phyloP scores from a whole-genome alignment of 2,329 filamentous ascomycete genomes.

The Sporothrix schenckii region DNA sequence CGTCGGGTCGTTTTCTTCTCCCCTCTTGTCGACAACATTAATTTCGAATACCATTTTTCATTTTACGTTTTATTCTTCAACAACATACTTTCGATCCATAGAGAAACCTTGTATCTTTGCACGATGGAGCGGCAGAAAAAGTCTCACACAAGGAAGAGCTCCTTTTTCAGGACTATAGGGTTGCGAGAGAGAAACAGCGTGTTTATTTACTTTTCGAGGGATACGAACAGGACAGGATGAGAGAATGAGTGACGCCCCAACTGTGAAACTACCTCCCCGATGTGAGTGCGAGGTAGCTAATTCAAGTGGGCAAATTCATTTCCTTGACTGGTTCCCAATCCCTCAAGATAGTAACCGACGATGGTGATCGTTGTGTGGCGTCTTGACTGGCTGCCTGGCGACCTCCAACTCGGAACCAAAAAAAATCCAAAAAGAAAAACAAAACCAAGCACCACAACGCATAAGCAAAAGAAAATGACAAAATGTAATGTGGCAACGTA shows the following conservation, averaged over 20 bases:
- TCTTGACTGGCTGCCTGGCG: conserved; percentile 21
- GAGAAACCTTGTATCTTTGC: neutral
- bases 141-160: neutral
- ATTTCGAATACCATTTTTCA: neutral
- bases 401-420: neutral
- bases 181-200: conserved; percentile 3
- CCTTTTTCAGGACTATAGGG: neutral
- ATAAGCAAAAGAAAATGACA: neutral
- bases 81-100: neutral
- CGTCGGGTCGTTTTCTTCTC: neutral
- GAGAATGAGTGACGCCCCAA: neutral
- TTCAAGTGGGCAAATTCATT: neutral
- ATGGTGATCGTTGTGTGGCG: conserved; percentile 14
- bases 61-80: neutral
- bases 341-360: conserved; percentile 12
- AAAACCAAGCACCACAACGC: neutral
- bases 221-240: neutral
- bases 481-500: neutral
- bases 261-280: conserved; percentile 17
- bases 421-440: neutral
- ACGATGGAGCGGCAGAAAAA: neutral
- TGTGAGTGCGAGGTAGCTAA: conserved; percentile 15
- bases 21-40: neutral
- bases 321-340: neutral
- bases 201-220: neutral